Conservation (phyloP, 345 rosid species). For the Sapria himalayana region DNA sequence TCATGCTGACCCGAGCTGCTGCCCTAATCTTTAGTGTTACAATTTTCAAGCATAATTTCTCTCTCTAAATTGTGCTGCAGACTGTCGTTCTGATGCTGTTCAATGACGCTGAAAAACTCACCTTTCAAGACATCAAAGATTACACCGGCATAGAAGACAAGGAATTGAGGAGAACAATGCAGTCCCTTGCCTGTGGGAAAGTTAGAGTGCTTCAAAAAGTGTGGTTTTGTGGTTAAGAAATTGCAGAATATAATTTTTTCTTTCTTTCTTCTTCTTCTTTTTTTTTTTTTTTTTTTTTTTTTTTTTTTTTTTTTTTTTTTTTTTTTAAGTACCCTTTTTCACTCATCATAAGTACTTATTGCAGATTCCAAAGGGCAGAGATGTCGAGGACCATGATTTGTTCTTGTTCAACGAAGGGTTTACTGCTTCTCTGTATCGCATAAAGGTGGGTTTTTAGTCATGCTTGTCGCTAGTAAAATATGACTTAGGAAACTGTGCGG, state of each 20-base stretch:
- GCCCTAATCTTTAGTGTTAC: no score
- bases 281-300: neutral
- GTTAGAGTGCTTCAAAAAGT: conserved; percentile 88
- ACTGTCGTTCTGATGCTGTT: conserved; percentile 94
- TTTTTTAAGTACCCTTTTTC: conserved; percentile 3
- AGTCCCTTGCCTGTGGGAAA: conserved; percentile 97
- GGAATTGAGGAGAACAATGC: conserved; percentile 81
- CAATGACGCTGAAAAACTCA: conserved; percentile 79
- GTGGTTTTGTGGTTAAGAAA: conserved; percentile 3
- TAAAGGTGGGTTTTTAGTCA: conserved; percentile 36
- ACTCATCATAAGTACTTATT: no score
- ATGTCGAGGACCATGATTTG: conserved; percentile 75
- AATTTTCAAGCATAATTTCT: no score
- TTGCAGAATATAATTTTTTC: neutral
- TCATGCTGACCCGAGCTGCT: no score
- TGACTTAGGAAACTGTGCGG: no score
- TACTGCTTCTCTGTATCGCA: conserved; percentile 62
- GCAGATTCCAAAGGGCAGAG: conserved; percentile 87
- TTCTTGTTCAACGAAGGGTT: conserved; percentile 69
- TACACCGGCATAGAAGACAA: conserved; percentile 87
- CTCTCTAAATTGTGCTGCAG: conserved; percentile 30
- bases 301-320: neutral
- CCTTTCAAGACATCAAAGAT: conserved; percentile 80
- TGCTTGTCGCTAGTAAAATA: no score
- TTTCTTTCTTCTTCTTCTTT: neutral